Percentiles rank a stretch among this genome's conserved stretches.
Evolutionary conservation across 352 stramenopile genomes (phyloP).

Genomic region (Elongisporangium prolatum): DNA sequence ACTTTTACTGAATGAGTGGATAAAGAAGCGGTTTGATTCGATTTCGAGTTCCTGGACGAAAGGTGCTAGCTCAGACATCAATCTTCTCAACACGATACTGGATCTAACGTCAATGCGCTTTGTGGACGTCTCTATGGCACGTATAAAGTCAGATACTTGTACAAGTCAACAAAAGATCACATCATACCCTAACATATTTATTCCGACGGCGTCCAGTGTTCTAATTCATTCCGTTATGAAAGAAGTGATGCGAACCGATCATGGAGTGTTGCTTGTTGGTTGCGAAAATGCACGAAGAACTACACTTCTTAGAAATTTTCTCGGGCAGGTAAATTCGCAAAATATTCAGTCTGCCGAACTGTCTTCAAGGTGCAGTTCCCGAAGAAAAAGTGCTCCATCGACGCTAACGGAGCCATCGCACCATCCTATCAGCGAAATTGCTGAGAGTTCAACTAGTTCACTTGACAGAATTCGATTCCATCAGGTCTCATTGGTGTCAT

Average conservation of each 20-base stretch:
- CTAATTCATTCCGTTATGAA: slow-evolving; percentile 34
- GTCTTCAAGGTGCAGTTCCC: neutral
- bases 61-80: slow-evolving; percentile 14
- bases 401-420: neutral
- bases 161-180: neutral
- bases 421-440: neutral
- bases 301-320: slow-evolving; percentile 29
- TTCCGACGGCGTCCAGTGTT: slow-evolving; percentile 35
- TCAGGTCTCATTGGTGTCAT: slow-evolving; percentile 34
- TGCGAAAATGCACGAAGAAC: slow-evolving; percentile 21
- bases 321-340: slow-evolving; percentile 16
- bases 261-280: slow-evolving; percentile 31
- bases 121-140: slow-evolving; percentile 6
- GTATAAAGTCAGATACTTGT: neutral
- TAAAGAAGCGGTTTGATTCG: slow-evolving; percentile 26
- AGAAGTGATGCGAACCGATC: slow-evolving; percentile 32
- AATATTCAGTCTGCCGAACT: neutral
- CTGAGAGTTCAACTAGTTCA: neutral
- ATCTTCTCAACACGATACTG: slow-evolving; percentile 35
- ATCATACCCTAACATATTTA: slow-evolving; percentile 10
- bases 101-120: slow-evolving; percentile 27
- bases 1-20: slow-evolving; percentile 22
- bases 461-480: slow-evolving; percentile 41
- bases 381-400: neutral
- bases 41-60: slow-evolving; percentile 18